Evolutionary conservation across 345 rosid species (phyloP).

Genomic region (Carallia pectinifolia): DNA sequence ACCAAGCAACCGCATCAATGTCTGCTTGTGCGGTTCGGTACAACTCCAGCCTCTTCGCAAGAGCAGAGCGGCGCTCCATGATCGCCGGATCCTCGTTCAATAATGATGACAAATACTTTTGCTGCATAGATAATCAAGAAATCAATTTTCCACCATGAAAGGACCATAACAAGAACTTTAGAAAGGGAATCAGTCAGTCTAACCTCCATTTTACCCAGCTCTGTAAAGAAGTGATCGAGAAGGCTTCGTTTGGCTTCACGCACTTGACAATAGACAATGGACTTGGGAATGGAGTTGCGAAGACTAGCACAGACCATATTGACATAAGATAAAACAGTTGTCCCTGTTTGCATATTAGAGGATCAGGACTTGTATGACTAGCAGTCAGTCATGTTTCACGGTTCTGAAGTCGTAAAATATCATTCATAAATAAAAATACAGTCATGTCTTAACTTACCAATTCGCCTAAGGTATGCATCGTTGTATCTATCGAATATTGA

Average conservation of each 20-base stretch:
- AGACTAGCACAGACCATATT: conserved; percentile 87
- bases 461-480: conserved; percentile 83
- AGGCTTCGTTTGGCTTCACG: conserved; percentile 97
- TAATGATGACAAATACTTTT: conserved; percentile 69
- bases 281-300: conserved; percentile 92
- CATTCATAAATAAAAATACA: neutral
- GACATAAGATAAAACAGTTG: conserved; percentile 86
- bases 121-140: conserved; percentile 41
- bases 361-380: neutral
- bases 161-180: neutral
- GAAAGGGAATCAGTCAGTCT: conserved; percentile 16
- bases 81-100: conserved; percentile 96
- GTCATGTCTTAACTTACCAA: conserved; percentile 49
- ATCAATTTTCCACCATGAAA: neutral
- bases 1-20: conserved; percentile 91
- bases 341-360: conserved; percentile 43
- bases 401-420: too few species aligned
- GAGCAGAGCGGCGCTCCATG: conserved; percentile 87
- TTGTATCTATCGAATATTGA: conserved; percentile 96
- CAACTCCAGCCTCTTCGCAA: conserved; percentile 84
- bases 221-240: conserved; percentile 89
- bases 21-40: conserved; percentile 93
- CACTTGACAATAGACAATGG: conserved; percentile 92
- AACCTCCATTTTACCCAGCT: conserved; percentile 91
- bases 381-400: too few species aligned